Percentiles rank a stretch among this genome's conserved stretches.
phyloP scores from a whole-genome alignment of 768 basidiomycete genomes.

The Tricholomella constricta region DNA sequence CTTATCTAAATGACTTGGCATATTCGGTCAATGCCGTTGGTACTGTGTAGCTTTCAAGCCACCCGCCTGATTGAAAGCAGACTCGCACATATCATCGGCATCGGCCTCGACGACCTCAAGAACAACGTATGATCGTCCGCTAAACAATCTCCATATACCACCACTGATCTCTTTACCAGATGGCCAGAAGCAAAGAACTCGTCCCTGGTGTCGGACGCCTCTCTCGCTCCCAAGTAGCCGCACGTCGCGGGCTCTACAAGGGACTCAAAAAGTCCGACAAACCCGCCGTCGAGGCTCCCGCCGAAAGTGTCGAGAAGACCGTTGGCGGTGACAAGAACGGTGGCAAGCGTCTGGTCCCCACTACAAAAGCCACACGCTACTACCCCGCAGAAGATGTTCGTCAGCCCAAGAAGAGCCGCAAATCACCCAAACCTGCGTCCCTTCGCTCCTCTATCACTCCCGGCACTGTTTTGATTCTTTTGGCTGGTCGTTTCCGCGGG shows the following conservation, averaged over 20 bases:
- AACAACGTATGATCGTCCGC: conserved; percentile 42
- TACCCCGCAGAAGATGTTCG: conserved; percentile 95
- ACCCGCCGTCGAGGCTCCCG: conserved; percentile 57
- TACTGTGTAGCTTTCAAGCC: conserved; percentile 51
- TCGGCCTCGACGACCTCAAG: conserved; percentile 54
- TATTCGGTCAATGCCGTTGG: conserved; percentile 37
- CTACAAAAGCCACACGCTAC: conserved; percentile 83
- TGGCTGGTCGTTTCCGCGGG: conserved; percentile 96
- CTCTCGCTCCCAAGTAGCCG: conserved; percentile 79
- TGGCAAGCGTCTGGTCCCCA: conserved; percentile 83
- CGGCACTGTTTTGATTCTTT: conserved; percentile 92
- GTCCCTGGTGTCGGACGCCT: conserved; percentile 79
- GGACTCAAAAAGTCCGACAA: conserved; percentile 77
- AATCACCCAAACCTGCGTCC: conserved; percentile 73
- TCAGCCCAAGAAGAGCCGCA: conserved; percentile 90
- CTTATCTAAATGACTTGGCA: conserved; percentile 16
- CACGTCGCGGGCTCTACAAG: conserved; percentile 85
- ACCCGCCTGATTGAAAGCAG: conserved; percentile 33
- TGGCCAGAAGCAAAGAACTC: conserved; percentile 88
- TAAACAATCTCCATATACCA: background rate
- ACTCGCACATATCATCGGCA: conserved; percentile 43
- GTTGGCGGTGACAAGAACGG: conserved; percentile 93
- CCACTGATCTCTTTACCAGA: conserved; percentile 36
- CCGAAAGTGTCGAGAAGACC: conserved; percentile 73
- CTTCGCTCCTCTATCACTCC: conserved; percentile 90